Conservation (phyloP, 768 basidiomycete genomes). For the Podaxis sp. region DNA sequence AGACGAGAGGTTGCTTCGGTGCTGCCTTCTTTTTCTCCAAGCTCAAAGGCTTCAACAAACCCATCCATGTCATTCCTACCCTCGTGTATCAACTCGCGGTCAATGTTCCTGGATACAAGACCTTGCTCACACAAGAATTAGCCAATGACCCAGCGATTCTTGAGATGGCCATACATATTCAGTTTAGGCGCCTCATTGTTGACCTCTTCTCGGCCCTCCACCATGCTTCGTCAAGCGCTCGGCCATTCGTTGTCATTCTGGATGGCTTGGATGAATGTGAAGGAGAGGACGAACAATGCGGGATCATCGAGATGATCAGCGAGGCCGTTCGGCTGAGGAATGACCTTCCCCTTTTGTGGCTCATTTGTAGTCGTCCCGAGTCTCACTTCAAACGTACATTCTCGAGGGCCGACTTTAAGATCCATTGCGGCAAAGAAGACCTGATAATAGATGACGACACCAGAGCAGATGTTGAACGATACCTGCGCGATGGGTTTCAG, state of each 20-base stretch:
- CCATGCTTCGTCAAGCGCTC: too few relatives aligned
- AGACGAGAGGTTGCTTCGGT: too few relatives aligned
- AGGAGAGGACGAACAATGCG: too few relatives aligned
- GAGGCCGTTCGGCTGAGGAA: neutral
- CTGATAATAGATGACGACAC: neutral
- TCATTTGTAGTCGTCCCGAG: neutral
- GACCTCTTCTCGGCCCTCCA: neutral
- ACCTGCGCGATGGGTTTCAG: too few relatives aligned
- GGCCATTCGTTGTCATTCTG: too few relatives aligned
- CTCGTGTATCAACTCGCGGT: neutral
- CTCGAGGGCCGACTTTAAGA: too few relatives aligned
- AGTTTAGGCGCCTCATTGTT: neutral
- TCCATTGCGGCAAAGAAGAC: neutral
- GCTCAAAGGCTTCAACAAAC: neutral
- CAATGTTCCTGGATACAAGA: neutral
- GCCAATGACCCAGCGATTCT: too few relatives aligned
- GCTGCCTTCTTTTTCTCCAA: neutral
- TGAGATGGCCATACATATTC: too few relatives aligned
- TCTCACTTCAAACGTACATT: too few relatives aligned
- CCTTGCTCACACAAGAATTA: too few relatives aligned
- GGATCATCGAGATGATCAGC: neutral
- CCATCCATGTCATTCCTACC: neutral
- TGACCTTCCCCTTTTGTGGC: neutral
- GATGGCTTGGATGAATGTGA: too few relatives aligned
- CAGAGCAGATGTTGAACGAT: neutral